These are phyloP conservation scores for Moniliophthora roreri DNA, from an alignment of 1,284 basidiomycete species.

Conservation along the genomic window DNA sequence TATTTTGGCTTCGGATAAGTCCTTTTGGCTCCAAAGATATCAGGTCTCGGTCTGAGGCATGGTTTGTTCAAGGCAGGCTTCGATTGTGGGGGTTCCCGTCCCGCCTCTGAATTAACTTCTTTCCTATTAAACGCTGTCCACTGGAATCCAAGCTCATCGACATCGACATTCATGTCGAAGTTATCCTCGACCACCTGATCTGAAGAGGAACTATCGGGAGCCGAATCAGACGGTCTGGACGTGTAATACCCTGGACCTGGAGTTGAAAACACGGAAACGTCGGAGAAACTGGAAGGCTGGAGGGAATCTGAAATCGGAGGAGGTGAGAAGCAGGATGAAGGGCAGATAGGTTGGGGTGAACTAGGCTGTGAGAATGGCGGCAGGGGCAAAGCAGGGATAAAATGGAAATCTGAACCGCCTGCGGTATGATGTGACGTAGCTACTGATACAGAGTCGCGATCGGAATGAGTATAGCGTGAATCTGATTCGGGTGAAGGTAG, in stretches of 20 bases:
- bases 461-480: too few relatives aligned
- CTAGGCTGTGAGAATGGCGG: neutral
- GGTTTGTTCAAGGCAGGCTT: too few relatives aligned
- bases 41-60: too few relatives aligned
- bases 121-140: constrained; percentile 53
- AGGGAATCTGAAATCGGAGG: constrained; percentile 3
- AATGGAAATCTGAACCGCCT: too few relatives aligned
- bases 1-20: too few relatives aligned
- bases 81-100: constrained; percentile 9
- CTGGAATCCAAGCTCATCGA: constrained; percentile 47
- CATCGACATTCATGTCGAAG: constrained; percentile 35
- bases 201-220: constrained; percentile 48
- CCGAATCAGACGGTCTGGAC: constrained; percentile 43
- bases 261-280: constrained; percentile 30
- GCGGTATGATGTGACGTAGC: too few relatives aligned
- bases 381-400: neutral
- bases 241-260: constrained; percentile 34
- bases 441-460: too few relatives aligned
- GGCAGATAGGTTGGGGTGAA: neutral
- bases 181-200: constrained; percentile 34
- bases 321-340: constrained; percentile 5
- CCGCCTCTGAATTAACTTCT: constrained; percentile 4
- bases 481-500: too few relatives aligned
- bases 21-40: too few relatives aligned
- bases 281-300: neutral